Evolutionary conservation across 208 protist species (phyloP).

Genomic region (Leishmania tarentolae): DNA sequence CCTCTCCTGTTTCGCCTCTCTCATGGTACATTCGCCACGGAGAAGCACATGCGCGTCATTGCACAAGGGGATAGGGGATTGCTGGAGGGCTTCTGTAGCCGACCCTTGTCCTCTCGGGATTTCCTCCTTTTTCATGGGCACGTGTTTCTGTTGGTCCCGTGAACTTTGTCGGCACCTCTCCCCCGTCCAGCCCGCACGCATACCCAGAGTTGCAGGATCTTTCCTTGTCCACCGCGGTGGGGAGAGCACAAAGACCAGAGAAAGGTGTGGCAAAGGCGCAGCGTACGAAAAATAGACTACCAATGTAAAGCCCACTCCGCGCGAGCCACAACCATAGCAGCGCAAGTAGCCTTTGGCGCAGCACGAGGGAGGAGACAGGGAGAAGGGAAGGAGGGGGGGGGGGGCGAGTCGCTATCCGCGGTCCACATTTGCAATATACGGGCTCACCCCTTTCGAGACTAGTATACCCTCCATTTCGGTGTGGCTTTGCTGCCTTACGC

Average conservation of each 20-base stretch:
- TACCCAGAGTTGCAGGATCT: background rate
- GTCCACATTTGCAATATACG: background rate
- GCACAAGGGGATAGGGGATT: too few species aligned
- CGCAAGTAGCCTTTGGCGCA: background rate
- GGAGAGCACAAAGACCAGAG: background rate
- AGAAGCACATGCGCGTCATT: background rate
- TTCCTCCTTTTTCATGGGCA: background rate
- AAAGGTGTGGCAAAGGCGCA: background rate
- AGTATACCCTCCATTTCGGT: background rate
- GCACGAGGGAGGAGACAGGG: background rate
- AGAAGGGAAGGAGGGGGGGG: background rate
- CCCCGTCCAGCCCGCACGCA: background rate
- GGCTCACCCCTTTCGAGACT: background rate
- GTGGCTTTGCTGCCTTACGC: constrained; percentile 14
- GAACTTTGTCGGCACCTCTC: background rate
- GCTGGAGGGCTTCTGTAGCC: background rate
- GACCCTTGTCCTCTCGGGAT: background rate
- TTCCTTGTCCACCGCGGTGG: background rate
- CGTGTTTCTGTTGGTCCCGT: background rate
- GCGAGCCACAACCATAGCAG: background rate
- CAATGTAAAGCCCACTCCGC: background rate
- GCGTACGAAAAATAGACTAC: background rate
- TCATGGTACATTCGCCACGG: background rate
- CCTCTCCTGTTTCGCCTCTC: background rate
- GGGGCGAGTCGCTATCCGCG: too few species aligned